Base-by-base conservation (phyloP, 495 filamentous ascomycete genomes). In the Penicillium argentinense region DNA sequence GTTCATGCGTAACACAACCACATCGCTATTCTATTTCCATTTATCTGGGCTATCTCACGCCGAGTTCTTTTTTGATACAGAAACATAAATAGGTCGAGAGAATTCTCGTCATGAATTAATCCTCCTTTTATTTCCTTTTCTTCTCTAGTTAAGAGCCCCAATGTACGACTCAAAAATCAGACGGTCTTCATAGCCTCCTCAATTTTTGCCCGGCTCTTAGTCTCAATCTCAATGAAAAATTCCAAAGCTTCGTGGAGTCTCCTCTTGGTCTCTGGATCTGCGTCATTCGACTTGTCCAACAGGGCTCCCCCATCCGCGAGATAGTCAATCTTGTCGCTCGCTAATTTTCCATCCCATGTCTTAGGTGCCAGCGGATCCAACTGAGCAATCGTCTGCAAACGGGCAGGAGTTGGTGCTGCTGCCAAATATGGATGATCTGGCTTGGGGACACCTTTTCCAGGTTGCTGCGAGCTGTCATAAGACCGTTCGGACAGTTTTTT, bases 291-390 rank as follows among this genome's bases (percentile, higher is more conserved):
- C 37, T 48, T 51, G 11, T 59, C 55, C 16, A 64, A 27, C 28
- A 34, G 51, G 16, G 32, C 45, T 11, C 61, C 57, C 17, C 50
- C 46, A 16, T 64, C 48, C 0, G 41, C 51, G 4, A 64, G 48
- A 28, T 64, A 64, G 28, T 61, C 57, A 17, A 59, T 51, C 12
- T 54, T 49, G 9, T 50, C 59, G 21, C 47, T 47, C 9, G 55
- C 52, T 14, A 61, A 28, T 25, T 49, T 51, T 16, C 55, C 55
- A 45, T 59, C 53, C 53, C 61, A 64, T 26, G 51, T 27, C 1
- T 54, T 18, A 5, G 33, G 47, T 3, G 45, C 47, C 5, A 61
- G 38, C 9, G 57, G 55, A 34, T 64, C 57, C 2, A 34, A 38
- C n/a, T 32, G 37, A 2, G 53, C 50, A 24, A 59, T 16, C 18